Evolutionary conservation across 2,329 filamentous ascomycete species (phyloP), one percentile per base, ranked within the genome.

Genomic region (Fusarium haematococcum): DNA sequence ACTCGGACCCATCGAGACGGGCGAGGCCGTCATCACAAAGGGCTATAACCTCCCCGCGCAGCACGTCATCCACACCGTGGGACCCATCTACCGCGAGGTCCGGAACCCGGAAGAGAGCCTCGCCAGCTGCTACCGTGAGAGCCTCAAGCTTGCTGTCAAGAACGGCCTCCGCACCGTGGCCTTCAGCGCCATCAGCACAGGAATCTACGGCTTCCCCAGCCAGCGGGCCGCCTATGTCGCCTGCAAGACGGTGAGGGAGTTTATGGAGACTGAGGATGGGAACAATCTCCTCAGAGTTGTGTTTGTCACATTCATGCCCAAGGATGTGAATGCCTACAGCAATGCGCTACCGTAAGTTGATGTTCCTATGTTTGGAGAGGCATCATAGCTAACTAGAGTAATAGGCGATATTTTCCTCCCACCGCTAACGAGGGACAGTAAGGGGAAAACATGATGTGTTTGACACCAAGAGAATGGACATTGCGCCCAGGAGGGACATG

Each of bases 51-150:
- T 98, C 27, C 95, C 95, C 0, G 93, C 91, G 78, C 88, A 89
- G 67, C 91, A 93, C 74, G 89, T 98, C 75, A 97, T 98, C 65
- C 97, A 98, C 82, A 91, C 97, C 20, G 96, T 98, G 5, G 97
- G 97, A 0, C 97, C 97, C 0, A 83, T 97, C 33, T 98, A 95
- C 82, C 75, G 84, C 62, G 75, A 77, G 1, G 45, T 75, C 18
- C 78, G 81, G 5, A 80, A 85, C 23, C 85, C 86, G 63, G 80
- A 88, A 84, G 68, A 83, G 80, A 74, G 93, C 50, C 83, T 93
- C 27, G 80, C 81, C 18, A 83, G 84, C 59, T 92, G 95, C 84
- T 99, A 99, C 81, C 86, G 85, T 9, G 90, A 85, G 48, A 93
- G 91, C 76, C 83, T 98, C 67, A 85, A 93, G 77, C 81, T 97